These are phyloP conservation scores for Isoetes taiwanensis DNA, from an alignment of 75 land plant genomes.

Conservation along the genomic window DNA sequence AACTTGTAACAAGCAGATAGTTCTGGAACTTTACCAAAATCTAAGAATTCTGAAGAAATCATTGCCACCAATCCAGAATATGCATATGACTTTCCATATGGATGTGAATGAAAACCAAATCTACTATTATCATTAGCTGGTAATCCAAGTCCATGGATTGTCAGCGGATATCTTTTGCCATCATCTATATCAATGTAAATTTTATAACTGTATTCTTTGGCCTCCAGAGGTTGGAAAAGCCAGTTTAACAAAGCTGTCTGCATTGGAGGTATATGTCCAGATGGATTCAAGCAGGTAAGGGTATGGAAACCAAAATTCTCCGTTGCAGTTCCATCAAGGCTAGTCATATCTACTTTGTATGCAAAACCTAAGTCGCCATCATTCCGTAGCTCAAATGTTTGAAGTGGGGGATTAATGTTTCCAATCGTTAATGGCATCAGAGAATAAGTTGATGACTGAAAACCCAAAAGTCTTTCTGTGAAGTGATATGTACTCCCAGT, in stretches of 20 bases:
- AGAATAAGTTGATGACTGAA: slow-evolving; percentile 12
- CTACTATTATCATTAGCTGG: no score
- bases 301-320: slow-evolving; percentile 23
- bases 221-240: slow-evolving; percentile 28
- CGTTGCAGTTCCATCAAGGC: slow-evolving; percentile 9
- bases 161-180: slow-evolving; percentile 13
- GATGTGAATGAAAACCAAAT: neutral
- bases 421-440: slow-evolving; percentile 19
- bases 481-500: slow-evolving; percentile 14
- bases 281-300: slow-evolving; percentile 26
- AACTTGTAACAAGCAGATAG: slow-evolving; percentile 15
- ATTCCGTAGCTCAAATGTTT: slow-evolving; percentile 28
- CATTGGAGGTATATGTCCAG: slow-evolving; percentile 20
- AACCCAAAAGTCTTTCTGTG: neutral
- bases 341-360: slow-evolving; percentile 15
- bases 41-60: slow-evolving; percentile 18
- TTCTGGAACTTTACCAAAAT: slow-evolving; percentile 13
- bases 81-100: slow-evolving; percentile 9
- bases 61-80: slow-evolving; percentile 20
- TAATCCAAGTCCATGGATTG: slow-evolving; percentile 17
- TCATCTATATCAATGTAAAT: slow-evolving; percentile 11
- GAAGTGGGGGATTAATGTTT: slow-evolving; percentile 25
- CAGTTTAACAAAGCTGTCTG: slow-evolving; percentile 22
- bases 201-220: slow-evolving; percentile 22
- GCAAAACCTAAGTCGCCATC: slow-evolving; percentile 11